These are phyloP conservation scores for Phialophora tarda DNA, from an alignment of 2,329 filamentous ascomycete genomes.

Conservation along the genomic window DNA sequence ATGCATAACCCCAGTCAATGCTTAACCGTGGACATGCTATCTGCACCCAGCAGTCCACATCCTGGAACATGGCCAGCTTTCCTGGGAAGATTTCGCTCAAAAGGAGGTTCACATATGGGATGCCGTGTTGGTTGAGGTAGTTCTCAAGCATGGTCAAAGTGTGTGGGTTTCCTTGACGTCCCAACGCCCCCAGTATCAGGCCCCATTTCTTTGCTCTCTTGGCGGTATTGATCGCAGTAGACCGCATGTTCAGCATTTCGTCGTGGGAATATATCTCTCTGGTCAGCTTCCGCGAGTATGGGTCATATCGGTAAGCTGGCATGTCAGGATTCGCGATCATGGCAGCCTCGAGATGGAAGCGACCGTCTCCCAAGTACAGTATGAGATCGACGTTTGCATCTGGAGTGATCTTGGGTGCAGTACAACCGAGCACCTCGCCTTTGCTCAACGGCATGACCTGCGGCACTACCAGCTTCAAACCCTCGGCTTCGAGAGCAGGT, in stretches of 20 bases:
- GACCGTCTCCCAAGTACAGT: constrained; percentile 87
- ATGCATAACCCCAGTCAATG: constrained; percentile 99
- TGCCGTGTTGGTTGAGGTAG: constrained; percentile 70
- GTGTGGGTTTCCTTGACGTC: constrained; percentile 92
- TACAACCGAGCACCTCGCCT: constrained; percentile 97
- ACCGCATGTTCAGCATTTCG: constrained; percentile 83
- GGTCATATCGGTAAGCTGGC: constrained; percentile 94
- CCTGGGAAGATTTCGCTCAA: constrained; percentile 96
- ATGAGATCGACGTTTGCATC: constrained; percentile 72
- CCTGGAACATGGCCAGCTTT: constrained; percentile 88
- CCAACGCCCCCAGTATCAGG: constrained; percentile 88
- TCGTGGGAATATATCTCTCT: constrained; percentile 90
- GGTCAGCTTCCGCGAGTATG: constrained; percentile 89
- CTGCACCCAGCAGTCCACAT: constrained; percentile 98
- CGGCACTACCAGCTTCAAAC: constrained; percentile 83
- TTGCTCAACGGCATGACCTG: constrained; percentile 93
- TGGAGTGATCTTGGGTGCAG: constrained; percentile 73
- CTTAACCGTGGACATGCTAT: constrained; percentile 95
- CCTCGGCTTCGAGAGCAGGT: constrained; percentile 76
- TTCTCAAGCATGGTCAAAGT: constrained; percentile 86
- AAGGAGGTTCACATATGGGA: constrained; percentile 82
- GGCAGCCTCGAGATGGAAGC: constrained; percentile 95
- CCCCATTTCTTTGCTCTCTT: constrained; percentile 87
- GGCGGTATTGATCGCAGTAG: constrained; percentile 76
- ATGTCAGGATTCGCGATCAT: constrained; percentile 97